phyloP scores from a whole-genome alignment of 2,329 filamentous ascomycete species.

The Reticulascus tulasneorum region DNA sequence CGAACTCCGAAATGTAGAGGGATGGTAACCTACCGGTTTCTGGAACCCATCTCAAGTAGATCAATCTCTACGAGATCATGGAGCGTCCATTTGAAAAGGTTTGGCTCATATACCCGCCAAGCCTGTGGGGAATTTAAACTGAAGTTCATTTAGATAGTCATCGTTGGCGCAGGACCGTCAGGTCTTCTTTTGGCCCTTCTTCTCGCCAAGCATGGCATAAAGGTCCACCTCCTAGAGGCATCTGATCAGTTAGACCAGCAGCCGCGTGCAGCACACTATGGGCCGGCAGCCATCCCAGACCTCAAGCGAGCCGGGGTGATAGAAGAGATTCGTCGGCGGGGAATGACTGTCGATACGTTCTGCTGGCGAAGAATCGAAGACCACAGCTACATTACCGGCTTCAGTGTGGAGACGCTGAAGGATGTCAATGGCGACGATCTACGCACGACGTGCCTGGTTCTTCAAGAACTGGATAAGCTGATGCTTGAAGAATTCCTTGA shows the following conservation, averaged over 20 bases:
- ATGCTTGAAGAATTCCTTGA: constrained; percentile 36
- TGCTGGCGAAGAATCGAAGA: constrained; percentile 34
- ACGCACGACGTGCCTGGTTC: constrained; percentile 34
- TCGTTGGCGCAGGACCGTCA: constrained; percentile 47
- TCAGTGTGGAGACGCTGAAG: constrained; percentile 27
- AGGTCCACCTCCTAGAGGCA: constrained; percentile 52
- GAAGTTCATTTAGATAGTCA: constrained; percentile 19
- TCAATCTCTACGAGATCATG: no score
- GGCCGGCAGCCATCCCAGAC: constrained; percentile 53
- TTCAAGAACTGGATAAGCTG: constrained; percentile 38
- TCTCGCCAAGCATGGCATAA: constrained; percentile 48
- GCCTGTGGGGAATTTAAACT: neutral
- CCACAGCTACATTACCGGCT: constrained; percentile 29
- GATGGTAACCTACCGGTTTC: no score
- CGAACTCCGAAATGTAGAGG: no score
- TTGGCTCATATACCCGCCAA: neutral
- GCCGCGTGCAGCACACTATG: constrained; percentile 61
- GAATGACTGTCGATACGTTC: constrained; percentile 34
- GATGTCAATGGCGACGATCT: constrained; percentile 35
- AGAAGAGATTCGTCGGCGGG: constrained; percentile 33
- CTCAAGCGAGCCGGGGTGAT: constrained; percentile 57
- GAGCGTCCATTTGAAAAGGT: constrained; percentile 7
- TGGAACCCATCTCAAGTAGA: no score
- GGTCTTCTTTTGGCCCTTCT: constrained; percentile 48
- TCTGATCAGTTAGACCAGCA: constrained; percentile 51